A percentile compares a stretch with the other conserved stretches of the same genome.
These are phyloP conservation scores for Darksidea phi DNA, from an alignment of 495 filamentous ascomycete genomes.

Conservation along the genomic window DNA sequence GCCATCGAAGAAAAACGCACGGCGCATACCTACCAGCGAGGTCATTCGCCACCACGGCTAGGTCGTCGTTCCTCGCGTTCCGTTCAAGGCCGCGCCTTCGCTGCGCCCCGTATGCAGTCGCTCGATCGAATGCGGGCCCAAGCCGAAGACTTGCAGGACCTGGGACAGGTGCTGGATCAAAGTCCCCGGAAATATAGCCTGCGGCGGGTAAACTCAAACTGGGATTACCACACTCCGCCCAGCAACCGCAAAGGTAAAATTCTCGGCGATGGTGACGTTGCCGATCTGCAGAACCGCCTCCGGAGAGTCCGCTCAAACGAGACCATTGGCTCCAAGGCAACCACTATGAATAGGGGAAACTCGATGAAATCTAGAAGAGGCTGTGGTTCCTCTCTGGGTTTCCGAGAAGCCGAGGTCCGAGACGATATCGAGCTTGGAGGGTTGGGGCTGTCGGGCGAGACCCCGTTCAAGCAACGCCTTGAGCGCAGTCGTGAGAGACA, in stretches of 20 bases:
- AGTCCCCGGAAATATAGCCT: slow-evolving; percentile 40
- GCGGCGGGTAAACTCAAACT: slow-evolving; percentile 21
- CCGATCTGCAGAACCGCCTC: slow-evolving; percentile 22
- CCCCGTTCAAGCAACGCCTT: slow-evolving; percentile 21
- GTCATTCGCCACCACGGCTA: slow-evolving; percentile 20
- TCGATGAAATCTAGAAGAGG: slow-evolving; percentile 22
- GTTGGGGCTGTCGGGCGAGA: slow-evolving; percentile 13
- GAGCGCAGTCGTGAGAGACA: slow-evolving; percentile 30
- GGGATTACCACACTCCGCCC: slow-evolving; percentile 40
- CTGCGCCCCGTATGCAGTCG: slow-evolving; percentile 43
- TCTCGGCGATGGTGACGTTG: slow-evolving; percentile 28
- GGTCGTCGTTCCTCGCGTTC: slow-evolving; percentile 36
- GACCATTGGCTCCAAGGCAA: slow-evolving; percentile 24
- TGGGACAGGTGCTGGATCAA: slow-evolving; percentile 38
- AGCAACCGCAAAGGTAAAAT: slow-evolving; percentile 38
- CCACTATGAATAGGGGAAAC: slow-evolving; percentile 10
- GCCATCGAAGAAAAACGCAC: slow-evolving; percentile 54
- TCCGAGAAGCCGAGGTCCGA: slow-evolving; percentile 33
- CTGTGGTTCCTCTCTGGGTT: slow-evolving; percentile 25
- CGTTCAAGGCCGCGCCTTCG: slow-evolving; percentile 46
- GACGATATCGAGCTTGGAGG: slow-evolving; percentile 33
- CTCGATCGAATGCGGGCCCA: slow-evolving; percentile 41
- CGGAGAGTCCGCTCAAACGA: slow-evolving; percentile 31
- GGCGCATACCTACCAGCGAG: slow-evolving; percentile 11
- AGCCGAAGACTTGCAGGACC: slow-evolving; percentile 37